These are phyloP conservation scores for Erysimum pusillum DNA, from an alignment of 441 rosid species.

Conservation along the genomic window DNA sequence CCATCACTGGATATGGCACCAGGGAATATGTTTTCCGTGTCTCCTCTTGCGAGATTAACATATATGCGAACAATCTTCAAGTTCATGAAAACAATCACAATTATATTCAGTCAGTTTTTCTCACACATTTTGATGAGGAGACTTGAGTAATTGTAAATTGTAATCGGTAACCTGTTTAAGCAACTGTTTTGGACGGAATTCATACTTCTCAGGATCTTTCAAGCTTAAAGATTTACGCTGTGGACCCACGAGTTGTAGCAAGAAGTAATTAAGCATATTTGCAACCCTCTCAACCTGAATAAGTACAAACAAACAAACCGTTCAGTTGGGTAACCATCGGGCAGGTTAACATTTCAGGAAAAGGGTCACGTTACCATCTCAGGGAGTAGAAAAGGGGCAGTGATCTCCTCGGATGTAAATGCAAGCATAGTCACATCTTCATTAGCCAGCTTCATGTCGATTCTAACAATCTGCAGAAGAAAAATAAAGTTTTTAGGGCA, in stretches of 20 bases:
- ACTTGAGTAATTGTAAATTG: slow-evolving; percentile 7
- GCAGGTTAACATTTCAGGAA: slow-evolving; percentile 10
- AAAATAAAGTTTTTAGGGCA: slow-evolving; percentile 13
- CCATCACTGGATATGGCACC: slow-evolving; percentile 96
- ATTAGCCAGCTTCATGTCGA: slow-evolving; percentile 98
- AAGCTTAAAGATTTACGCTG: slow-evolving; percentile 91
- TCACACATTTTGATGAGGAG: neutral
- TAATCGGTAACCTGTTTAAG: slow-evolving; percentile 82
- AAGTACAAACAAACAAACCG: slow-evolving; percentile 5
- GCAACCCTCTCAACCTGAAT: slow-evolving; percentile 96
- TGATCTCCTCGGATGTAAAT: slow-evolving; percentile 94
- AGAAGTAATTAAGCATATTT: slow-evolving; percentile 95
- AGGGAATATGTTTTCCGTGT: slow-evolving; percentile 79
- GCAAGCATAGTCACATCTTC: slow-evolving; percentile 97
- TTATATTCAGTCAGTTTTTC: neutral
- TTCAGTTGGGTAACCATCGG: slow-evolving; percentile 12
- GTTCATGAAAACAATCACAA: slow-evolving; percentile 27
- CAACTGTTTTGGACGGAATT: slow-evolving; percentile 92
- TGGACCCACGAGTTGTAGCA: slow-evolving; percentile 98
- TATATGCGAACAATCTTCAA: slow-evolving; percentile 89
- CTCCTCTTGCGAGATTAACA: slow-evolving; percentile 93
- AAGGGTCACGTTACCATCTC: slow-evolving; percentile 77
- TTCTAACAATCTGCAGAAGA: slow-evolving; percentile 78
- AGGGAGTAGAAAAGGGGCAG: slow-evolving; percentile 95
- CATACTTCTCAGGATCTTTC: slow-evolving; percentile 97